A percentile compares a stretch with the other conserved stretches of the same genome.
phyloP scores from a whole-genome alignment of 495 filamentous ascomycete genomes.

The Penicillium subrubescens region DNA sequence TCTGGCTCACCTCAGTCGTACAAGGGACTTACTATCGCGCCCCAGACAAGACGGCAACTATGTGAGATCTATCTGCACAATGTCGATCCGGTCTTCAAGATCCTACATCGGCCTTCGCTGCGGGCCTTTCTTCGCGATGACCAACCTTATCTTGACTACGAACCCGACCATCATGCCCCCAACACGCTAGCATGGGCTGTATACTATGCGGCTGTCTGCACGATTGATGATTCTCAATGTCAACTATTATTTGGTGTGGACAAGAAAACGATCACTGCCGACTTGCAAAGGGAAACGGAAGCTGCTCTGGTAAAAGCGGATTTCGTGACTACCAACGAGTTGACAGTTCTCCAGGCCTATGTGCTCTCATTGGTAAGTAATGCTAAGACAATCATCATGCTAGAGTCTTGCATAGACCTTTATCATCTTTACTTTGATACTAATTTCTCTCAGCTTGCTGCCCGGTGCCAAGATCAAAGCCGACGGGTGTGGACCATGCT shows the following conservation, averaged over 20 bases:
- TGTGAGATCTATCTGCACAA: slow-evolving; percentile 38
- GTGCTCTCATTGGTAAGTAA: slow-evolving; percentile 51
- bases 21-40: slow-evolving; percentile 7
- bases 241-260: slow-evolving; percentile 40
- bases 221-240: slow-evolving; percentile 46
- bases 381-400: neutral
- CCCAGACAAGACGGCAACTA: slow-evolving; percentile 20
- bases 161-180: slow-evolving; percentile 35
- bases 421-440: slow-evolving; percentile 20
- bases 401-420: neutral
- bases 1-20: slow-evolving; percentile 14
- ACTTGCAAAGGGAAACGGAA: slow-evolving; percentile 53
- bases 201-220: slow-evolving; percentile 54
- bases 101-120: slow-evolving; percentile 42
- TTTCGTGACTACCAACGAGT: slow-evolving; percentile 56
- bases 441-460: slow-evolving; percentile 41
- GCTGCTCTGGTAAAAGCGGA: slow-evolving; percentile 51
- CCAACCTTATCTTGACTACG: slow-evolving; percentile 37
- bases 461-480: slow-evolving; percentile 42
- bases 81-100: slow-evolving; percentile 45
- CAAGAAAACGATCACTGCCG: slow-evolving; percentile 37
- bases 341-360: slow-evolving; percentile 59
- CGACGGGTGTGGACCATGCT: slow-evolving; percentile 60
- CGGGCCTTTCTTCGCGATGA: slow-evolving; percentile 32
- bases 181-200: slow-evolving; percentile 52